Conservation (phyloP, 2,329 filamentous ascomycete species). For the Neonectria faginata region DNA sequence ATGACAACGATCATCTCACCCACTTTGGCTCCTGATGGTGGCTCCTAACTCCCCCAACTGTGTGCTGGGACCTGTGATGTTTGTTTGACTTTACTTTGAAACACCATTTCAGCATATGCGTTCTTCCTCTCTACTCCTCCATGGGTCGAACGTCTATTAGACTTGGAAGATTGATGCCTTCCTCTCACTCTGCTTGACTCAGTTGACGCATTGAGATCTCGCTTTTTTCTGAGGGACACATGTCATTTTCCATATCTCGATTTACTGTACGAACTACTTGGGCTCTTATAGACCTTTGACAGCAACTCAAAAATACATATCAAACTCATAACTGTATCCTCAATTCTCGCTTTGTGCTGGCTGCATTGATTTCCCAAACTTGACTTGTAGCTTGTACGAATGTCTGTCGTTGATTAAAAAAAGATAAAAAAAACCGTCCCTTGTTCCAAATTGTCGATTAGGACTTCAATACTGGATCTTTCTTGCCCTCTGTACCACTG, state of each 20-base stretch:
- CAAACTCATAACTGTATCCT: neutral
- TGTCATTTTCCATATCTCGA: constrained; percentile 22
- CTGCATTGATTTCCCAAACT: neutral
- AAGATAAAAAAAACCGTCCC: neutral
- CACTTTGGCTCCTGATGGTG: neutral
- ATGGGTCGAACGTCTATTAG: constrained; percentile 66
- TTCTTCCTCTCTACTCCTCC: constrained; percentile 60
- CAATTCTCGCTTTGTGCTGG: neutral
- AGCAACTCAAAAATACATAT: neutral
- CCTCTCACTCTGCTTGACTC: constrained; percentile 65
- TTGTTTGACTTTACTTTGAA: constrained; percentile 4
- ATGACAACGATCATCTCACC: constrained; percentile 26
- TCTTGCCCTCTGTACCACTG: neutral
- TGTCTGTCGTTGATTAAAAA: neutral
- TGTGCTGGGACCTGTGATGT: neutral
- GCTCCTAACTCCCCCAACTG: neutral
- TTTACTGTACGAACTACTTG: neutral
- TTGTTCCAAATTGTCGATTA: neutral
- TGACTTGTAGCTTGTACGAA: neutral
- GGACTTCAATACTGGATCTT: neutral
- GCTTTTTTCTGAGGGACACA: constrained; percentile 63
- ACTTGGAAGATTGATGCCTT: constrained; percentile 63
- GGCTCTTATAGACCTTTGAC: neutral
- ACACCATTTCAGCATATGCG: constrained; percentile 67
- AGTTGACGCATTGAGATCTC: constrained; percentile 58